Evolutionary conservation across 2,329 filamentous ascomycete genomes (phyloP).

Genomic region (Bipolaris oryzae): DNA sequence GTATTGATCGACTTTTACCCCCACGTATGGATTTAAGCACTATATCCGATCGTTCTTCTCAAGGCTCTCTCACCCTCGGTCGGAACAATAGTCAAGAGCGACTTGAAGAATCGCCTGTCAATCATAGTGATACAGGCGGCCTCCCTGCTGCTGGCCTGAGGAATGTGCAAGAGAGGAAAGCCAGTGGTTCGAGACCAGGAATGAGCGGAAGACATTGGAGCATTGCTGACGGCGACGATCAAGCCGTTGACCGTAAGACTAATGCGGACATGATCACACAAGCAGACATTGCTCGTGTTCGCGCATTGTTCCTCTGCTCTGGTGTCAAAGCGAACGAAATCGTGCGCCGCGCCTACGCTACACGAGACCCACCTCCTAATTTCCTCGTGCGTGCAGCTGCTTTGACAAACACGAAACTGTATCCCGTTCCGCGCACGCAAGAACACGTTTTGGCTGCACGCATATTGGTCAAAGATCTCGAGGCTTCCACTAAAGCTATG

Average conservation of each 20-base stretch:
- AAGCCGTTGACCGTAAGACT: conserved; percentile 41
- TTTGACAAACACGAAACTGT: conserved; percentile 50
- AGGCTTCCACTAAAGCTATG: conserved; percentile 53
- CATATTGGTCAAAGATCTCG: conserved; percentile 56
- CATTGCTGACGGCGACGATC: conserved; percentile 55
- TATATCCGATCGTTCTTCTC: conserved; percentile 32
- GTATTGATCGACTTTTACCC: conserved; percentile 54
- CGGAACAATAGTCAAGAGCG: conserved; percentile 32
- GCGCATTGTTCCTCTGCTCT: conserved; percentile 76
- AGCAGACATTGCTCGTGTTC: conserved; percentile 80
- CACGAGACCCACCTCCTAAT: conserved; percentile 35
- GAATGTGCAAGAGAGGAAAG: conserved; percentile 21
- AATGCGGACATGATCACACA: conserved; percentile 47
- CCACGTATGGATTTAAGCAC: conserved; percentile 56
- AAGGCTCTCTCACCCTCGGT: conserved; percentile 29
- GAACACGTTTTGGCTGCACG: conserved; percentile 62
- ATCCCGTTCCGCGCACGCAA: conserved; percentile 57
- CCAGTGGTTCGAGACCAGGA: conserved; percentile 43
- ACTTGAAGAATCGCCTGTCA: conserved; percentile 41
- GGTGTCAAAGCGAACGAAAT: conserved; percentile 92
- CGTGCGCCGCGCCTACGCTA: conserved; percentile 65
- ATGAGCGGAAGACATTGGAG: conserved; percentile 61
- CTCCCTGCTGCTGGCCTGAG: conserved; percentile 41
- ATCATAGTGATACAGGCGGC: conserved; percentile 36
- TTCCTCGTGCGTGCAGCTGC: conserved; percentile 51